Base-by-base conservation (phyloP, 2,329 filamentous ascomycete genomes). In the Ceratocystis variospora region DNA sequence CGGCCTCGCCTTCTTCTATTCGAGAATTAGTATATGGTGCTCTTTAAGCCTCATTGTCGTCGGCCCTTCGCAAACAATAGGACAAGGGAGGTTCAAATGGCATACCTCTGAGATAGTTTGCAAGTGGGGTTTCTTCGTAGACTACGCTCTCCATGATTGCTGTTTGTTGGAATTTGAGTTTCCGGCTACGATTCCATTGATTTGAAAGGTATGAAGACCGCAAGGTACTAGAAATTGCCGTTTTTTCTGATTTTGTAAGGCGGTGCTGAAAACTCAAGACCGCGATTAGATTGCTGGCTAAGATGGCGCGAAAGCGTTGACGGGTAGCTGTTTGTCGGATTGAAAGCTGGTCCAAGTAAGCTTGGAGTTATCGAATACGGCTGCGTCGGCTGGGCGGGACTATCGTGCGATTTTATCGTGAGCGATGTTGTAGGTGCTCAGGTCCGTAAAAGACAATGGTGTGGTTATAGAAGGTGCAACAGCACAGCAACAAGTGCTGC, bases 101-200 rank as follows among this genome's bases (percentile, higher is more conserved):
- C 80, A 72, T 77, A 94, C 92, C 91, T 84, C 92, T 87, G 71
- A 96, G 85, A 78, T 94, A 94, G 73, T 89, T 86, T 74, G 90
- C 91, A 77, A 96, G 81, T 72, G 92, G 92, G 74, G 89, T 89
- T 78, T 91, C 86, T 78, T 94, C 85, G 77, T 88, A 89, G 71
- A 96, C 85, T 72, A 96, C 81, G 73, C 88, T 85, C 82, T 96
- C 92, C 92, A 96, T 94, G 19, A 63, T 66, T 45, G 63, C 28
- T 22, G 50, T 64, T 57, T 41, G n/a, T 59, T 57, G 48, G 48
- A 57, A 64, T 59, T 57, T 28, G n/a, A 55, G 33, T 41, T 45
- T 64, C 37, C 19, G 48, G 41, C 63, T 59, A 57, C 41, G 33
- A 59, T 28, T 64, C 53, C 63, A 64, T 64, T 57, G 63, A 46